These are phyloP conservation scores for Phaeolepiota aurea DNA, from an alignment of 768 basidiomycete genomes.

Conservation along the genomic window DNA sequence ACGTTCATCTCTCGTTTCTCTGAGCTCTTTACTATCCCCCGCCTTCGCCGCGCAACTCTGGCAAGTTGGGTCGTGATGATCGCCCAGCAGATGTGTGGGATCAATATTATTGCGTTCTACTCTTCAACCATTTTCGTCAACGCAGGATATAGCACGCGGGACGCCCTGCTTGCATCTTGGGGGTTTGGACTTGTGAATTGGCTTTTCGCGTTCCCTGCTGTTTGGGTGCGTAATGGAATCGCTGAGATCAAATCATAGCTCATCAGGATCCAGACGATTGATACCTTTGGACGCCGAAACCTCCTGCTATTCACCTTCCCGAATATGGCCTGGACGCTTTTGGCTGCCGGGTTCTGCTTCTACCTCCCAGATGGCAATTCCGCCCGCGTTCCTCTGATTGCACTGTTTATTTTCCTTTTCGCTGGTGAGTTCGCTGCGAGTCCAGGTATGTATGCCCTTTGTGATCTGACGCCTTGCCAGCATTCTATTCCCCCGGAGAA, in stretches of 20 bases:
- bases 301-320: slow-evolving; percentile 75
- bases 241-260: neutral
- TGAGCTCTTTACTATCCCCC: slow-evolving; percentile 71
- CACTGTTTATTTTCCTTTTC: slow-evolving; percentile 35
- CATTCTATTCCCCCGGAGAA: slow-evolving; percentile 78
- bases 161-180: slow-evolving; percentile 56
- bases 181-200: slow-evolving; percentile 66
- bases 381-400: slow-evolving; percentile 35
- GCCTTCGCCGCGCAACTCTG: slow-evolving; percentile 43
- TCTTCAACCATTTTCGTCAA: slow-evolving; percentile 65
- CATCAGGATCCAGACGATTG: slow-evolving; percentile 40
- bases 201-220: slow-evolving; percentile 58
- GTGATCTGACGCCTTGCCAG: too few species aligned
- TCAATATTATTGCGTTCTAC: slow-evolving; percentile 77
- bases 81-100: slow-evolving; percentile 77
- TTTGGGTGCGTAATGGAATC: slow-evolving; percentile 42
- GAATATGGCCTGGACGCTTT: slow-evolving; percentile 67
- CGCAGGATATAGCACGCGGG: slow-evolving; percentile 44
- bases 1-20: slow-evolving; percentile 39
- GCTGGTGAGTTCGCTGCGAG: slow-evolving; percentile 26
- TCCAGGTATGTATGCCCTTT: too few species aligned
- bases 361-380: slow-evolving; percentile 26
- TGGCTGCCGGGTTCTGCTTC: slow-evolving; percentile 72
- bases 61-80: slow-evolving; percentile 54
- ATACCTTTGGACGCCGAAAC: slow-evolving; percentile 73